Conservation (phyloP, 2,329 filamentous ascomycete species). For the Thielaviopsis populi region DNA sequence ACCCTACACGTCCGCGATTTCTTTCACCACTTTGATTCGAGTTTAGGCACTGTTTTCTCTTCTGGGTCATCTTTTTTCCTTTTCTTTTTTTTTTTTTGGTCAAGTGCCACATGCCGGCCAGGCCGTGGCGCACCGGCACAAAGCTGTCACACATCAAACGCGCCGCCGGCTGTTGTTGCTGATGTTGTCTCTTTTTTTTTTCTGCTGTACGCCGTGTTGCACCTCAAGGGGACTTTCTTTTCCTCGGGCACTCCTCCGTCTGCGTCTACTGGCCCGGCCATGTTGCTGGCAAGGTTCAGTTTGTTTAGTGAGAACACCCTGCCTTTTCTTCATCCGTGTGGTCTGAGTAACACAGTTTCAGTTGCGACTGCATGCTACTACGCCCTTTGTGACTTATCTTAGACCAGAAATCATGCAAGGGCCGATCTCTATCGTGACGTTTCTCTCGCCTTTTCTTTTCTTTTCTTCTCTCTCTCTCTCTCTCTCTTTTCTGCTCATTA, state of each 20-base stretch:
- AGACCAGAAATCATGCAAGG: not conserved
- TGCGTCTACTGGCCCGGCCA: not conserved
- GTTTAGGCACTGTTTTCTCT: not conserved
- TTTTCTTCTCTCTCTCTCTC: not conserved
- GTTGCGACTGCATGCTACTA: not conserved
- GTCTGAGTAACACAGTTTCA: not conserved
- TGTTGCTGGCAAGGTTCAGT: not conserved
- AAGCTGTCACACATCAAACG: not conserved
- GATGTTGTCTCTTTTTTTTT: too few species aligned
- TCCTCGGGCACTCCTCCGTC: not conserved
- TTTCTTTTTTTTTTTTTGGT: not conserved
- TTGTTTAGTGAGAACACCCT: not conserved
- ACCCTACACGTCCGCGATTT: not conserved
- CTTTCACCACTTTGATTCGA: not conserved
- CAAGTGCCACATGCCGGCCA: too few species aligned
- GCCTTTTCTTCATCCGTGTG: not conserved
- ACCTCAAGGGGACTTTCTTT: too few species aligned
- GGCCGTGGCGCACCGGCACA: too few species aligned
- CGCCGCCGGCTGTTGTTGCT: not conserved
- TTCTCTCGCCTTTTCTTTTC: not conserved
- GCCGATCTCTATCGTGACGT: not conserved
- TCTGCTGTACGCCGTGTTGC: too few species aligned
- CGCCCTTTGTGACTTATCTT: not conserved
- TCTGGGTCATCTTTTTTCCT: too few species aligned
- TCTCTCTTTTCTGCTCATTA: not conserved